Evolutionary conservation across 2,329 filamentous ascomycete species (phyloP).

Genomic region (Gremmenia infestans): DNA sequence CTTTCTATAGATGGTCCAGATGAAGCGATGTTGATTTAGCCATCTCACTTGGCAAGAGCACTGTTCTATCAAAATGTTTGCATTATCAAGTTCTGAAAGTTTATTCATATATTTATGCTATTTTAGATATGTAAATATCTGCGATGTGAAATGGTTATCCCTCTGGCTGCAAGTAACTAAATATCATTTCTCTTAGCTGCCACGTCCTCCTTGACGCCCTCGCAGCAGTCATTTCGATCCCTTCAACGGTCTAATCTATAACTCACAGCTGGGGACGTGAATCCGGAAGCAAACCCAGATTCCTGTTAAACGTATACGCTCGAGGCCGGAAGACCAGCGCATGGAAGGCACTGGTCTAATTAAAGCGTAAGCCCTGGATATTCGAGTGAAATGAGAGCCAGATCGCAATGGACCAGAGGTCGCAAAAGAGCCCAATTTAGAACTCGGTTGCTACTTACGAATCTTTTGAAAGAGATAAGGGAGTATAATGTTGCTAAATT

Average conservation of each 20-base stretch:
- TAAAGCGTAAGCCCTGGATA: slow-evolving; percentile 26
- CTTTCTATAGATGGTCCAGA: not conserved
- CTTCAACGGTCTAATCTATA: not conserved
- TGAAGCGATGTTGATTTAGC: slow-evolving; percentile 1
- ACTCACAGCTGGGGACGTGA: not conserved
- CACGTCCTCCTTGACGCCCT: not conserved
- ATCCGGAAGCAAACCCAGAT: no score
- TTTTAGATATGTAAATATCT: not conserved
- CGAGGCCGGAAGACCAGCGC: slow-evolving; percentile 24
- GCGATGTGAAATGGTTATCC: no score
- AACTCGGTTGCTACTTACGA: slow-evolving; percentile 35
- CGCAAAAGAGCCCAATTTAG: slow-evolving; percentile 38
- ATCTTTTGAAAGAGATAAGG: not conserved
- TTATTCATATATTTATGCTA: not conserved
- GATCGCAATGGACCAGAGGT: slow-evolving; percentile 31
- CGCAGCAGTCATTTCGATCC: not conserved
- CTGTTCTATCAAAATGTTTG: no score
- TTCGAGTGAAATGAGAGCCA: slow-evolving; percentile 42
- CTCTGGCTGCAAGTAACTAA: no score
- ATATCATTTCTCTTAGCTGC: not conserved
- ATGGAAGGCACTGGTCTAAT: slow-evolving; percentile 23
- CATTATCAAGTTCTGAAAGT: not conserved
- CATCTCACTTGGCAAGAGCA: not conserved
- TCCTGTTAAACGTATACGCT: slow-evolving; percentile 19
- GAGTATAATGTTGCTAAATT: not conserved